Conservation (phyloP, 306 rosid species). For the Rosa multiflora region DNA sequence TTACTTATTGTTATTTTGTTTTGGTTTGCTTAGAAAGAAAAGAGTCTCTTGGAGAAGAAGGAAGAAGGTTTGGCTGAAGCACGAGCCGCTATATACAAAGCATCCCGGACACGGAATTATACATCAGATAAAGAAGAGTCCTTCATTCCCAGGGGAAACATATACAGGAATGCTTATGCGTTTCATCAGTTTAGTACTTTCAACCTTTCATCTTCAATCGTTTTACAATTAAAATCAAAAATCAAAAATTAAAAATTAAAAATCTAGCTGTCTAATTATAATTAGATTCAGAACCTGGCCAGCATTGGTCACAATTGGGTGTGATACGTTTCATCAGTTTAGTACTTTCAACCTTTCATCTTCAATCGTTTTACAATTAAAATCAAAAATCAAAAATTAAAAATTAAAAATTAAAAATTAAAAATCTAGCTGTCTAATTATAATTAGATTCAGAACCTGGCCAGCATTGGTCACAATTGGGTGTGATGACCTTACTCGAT, state of each 20-base stretch:
- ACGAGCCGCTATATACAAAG: conserved; percentile 46
- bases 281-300: neutral
- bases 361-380: neutral
- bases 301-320: neutral
- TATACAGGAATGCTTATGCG: conserved; percentile 52
- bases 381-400: neutral
- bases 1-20: neutral
- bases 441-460: neutral
- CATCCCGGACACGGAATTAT: conserved; percentile 32
- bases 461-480: neutral
- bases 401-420: too few relatives aligned
- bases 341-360: conserved; percentile 4
- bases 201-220: neutral
- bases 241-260: too few relatives aligned
- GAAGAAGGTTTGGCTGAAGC: conserved; percentile 60
- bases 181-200: conserved; percentile 34
- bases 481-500: neutral
- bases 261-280: too few relatives aligned
- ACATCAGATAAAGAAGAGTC: conserved; percentile 39
- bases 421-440: neutral
- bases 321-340: conserved; percentile 38
- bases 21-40: neutral
- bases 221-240: neutral
- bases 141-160: conserved; percentile 55
- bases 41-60: conserved; percentile 24